These are phyloP conservation scores for Suhomyces pyralidae DNA, from an alignment of 805 yeast species.

Conservation along the genomic window DNA sequence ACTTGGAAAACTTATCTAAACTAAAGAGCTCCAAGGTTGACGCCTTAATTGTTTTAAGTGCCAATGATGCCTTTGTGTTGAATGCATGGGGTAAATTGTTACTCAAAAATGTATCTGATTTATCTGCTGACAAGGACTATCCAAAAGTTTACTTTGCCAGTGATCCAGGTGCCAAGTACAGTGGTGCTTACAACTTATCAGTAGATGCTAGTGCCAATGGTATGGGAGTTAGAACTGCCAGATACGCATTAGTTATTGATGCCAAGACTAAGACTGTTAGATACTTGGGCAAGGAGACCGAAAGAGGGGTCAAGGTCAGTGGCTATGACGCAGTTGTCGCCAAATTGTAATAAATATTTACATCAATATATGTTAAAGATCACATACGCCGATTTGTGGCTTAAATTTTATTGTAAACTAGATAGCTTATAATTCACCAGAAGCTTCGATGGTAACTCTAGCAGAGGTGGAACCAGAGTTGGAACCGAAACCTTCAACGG, in stretches of 20 bases:
- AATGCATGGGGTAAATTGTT: constrained; percentile 46
- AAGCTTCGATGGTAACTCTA: constrained; percentile 58
- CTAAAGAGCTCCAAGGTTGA: constrained; percentile 29
- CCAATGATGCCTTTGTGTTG: constrained; percentile 42
- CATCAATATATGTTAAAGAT: neutral
- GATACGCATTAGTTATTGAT: constrained; percentile 38
- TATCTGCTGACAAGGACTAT: constrained; percentile 4
- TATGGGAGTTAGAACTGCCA: constrained; percentile 37
- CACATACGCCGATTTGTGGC: neutral
- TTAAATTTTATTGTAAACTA: neutral
- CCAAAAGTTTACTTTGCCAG: constrained; percentile 37
- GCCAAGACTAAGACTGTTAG: constrained; percentile 23
- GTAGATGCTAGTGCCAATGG: constrained; percentile 36
- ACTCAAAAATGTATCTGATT: constrained; percentile 21
- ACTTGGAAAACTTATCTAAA: constrained; percentile 25
- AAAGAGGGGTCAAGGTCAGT: constrained; percentile 30
- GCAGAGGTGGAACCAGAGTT: constrained; percentile 63
- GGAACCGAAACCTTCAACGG: constrained; percentile 74
- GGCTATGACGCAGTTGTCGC: constrained; percentile 40
- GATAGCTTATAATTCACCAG: constrained; percentile 52
- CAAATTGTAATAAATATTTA: constrained; percentile 21
- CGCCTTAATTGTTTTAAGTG: constrained; percentile 34
- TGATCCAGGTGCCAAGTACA: constrained; percentile 38
- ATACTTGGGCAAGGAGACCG: constrained; percentile 36
- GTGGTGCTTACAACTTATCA: constrained; percentile 26